A percentile compares a stretch with the other conserved stretches of the same genome.
phyloP scores from a whole-genome alignment of 2,329 filamentous ascomycete genomes.

The Aurifilum marmelostoma region DNA sequence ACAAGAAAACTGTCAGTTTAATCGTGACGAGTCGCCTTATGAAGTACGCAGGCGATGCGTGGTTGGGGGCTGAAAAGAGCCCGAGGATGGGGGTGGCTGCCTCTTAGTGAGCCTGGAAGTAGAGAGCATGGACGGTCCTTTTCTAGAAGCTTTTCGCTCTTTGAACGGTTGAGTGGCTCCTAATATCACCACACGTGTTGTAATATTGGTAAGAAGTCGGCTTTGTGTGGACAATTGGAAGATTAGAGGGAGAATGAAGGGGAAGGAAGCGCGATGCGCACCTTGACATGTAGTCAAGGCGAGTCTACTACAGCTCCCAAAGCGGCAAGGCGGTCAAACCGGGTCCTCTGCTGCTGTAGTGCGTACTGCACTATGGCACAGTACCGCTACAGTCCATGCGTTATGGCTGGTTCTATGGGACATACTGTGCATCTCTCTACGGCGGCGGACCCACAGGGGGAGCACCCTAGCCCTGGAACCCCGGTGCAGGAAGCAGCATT shows the following conservation, averaged over 20 bases:
- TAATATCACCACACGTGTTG: not conserved
- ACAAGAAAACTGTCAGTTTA: not conserved
- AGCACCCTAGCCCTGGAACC: not conserved
- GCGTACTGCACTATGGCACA: no score
- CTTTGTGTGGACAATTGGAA: not conserved
- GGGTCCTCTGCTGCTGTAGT: not conserved
- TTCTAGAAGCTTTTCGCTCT: not conserved
- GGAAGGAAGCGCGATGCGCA: not conserved
- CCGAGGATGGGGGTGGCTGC: not conserved
- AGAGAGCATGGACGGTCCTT: not conserved
- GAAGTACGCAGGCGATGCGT: not conserved
- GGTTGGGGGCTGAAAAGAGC: constrained; percentile 2
- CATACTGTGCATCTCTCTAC: not conserved
- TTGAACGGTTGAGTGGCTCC: not conserved
- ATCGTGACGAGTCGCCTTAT: not conserved
- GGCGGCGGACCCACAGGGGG: not conserved
- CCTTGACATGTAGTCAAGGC: not conserved
- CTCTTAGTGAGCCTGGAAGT: not conserved
- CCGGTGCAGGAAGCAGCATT: constrained; percentile 22
- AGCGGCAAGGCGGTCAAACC: not conserved
- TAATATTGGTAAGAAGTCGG: not conserved
- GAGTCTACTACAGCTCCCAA: not conserved
- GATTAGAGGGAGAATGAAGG: not conserved
- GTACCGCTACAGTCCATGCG: no score
- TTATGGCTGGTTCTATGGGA: not conserved